Conservation (phyloP, 768 basidiomycete species). For the Filobasidium wieringae region DNA sequence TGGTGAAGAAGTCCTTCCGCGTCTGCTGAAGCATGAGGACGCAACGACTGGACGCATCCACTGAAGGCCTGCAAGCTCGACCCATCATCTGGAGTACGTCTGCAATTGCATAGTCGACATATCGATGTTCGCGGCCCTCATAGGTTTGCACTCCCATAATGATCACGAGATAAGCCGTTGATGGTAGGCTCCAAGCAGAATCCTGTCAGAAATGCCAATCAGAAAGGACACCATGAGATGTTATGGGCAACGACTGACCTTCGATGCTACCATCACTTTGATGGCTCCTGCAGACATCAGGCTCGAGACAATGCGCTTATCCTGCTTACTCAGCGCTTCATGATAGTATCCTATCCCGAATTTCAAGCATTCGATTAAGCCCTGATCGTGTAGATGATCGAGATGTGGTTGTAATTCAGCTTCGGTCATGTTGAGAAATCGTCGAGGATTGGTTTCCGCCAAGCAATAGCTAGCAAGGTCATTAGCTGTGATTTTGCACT, state of each 20-base stretch:
- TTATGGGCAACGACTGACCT: constrained; percentile 45
- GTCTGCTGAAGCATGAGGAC: constrained; percentile 97
- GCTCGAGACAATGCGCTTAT: constrained; percentile 84
- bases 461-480: constrained; percentile 78
- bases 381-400: constrained; percentile 65
- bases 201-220: constrained; percentile 47
- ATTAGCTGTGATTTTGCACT: constrained; percentile 85
- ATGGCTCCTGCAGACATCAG: constrained; percentile 90
- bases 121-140: constrained; percentile 95
- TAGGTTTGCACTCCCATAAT: constrained; percentile 98
- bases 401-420: constrained; percentile 76
- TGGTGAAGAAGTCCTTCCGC: constrained; percentile 97
- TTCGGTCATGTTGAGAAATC: constrained; percentile 79
- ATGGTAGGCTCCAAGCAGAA: constrained; percentile 88
- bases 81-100: constrained; percentile 99
- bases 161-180: constrained; percentile 92
- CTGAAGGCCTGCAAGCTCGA: constrained; percentile 77
- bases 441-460: constrained; percentile 69
- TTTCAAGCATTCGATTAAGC: constrained; percentile 64
- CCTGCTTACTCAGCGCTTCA: constrained; percentile 80
- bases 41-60: constrained; percentile 83
- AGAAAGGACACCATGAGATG: neutral
- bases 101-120: constrained; percentile 95
- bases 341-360: constrained; percentile 93
- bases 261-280: constrained; percentile 85